These are phyloP conservation scores for Kockiozyma suomiensis DNA, from an alignment of 805 yeast species.

Conservation along the genomic window DNA sequence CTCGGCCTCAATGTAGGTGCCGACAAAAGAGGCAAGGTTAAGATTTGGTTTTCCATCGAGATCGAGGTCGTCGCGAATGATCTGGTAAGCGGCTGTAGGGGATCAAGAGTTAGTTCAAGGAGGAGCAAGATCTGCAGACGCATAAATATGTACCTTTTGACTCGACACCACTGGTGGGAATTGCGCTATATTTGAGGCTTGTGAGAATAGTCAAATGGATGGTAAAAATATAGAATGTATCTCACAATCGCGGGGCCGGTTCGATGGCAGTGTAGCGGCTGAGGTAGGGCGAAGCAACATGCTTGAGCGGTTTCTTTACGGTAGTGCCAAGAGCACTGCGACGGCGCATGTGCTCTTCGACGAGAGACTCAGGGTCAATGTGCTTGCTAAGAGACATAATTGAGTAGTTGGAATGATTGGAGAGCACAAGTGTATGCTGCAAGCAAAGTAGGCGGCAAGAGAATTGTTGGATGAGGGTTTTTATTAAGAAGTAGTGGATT, in stretches of 20 bases:
- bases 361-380: constrained; percentile 49
- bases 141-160: constrained; percentile 15
- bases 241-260: constrained; percentile 26
- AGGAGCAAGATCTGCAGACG: background rate
- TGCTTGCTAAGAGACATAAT: constrained; percentile 39
- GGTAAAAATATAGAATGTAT: background rate
- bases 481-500: no score
- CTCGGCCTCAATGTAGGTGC: constrained; percentile 63
- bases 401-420: no score
- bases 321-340: constrained; percentile 20
- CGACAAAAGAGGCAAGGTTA: constrained; percentile 81
- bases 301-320: background rate
- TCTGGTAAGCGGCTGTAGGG: constrained; percentile 53
- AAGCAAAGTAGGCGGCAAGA: no score
- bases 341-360: constrained; percentile 18
- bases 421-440: no score
- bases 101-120: background rate
- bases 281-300: constrained; percentile 29
- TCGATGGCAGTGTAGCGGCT: constrained; percentile 33
- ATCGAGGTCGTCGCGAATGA: constrained; percentile 71
- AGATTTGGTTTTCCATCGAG: constrained; percentile 83
- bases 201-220: background rate
- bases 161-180: constrained; percentile 30
- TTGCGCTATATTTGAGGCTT: no score
- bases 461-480: no score